Conservation (phyloP, 768 basidiomycete species). For the Termitomyces sp. region DNA sequence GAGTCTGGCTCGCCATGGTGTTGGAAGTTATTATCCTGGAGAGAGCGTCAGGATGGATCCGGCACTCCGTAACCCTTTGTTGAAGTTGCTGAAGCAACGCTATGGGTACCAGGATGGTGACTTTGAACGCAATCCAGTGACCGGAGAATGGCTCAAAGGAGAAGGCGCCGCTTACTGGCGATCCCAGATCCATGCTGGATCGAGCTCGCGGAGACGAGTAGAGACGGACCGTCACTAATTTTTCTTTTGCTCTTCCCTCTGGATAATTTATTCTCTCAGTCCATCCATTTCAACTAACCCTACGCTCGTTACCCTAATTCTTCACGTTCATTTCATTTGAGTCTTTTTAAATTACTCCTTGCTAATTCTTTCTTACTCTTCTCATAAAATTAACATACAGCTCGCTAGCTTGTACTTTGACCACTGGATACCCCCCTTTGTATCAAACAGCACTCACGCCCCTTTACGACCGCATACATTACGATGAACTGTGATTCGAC, state of each 20-base stretch:
- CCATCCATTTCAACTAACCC: conserved; percentile 1
- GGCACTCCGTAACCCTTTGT: conserved; percentile 75
- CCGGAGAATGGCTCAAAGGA: conserved; percentile 65
- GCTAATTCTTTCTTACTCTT: neutral
- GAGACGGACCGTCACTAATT: conserved; percentile 24
- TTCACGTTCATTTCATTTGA: conserved; percentile 5
- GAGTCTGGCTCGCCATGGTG: conserved; percentile 71
- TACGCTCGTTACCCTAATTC: conserved; percentile 18
- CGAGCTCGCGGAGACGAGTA: conserved; percentile 30
- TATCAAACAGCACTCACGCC: conserved; percentile 13
- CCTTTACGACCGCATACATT: conserved; percentile 1
- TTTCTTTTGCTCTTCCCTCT: neutral
- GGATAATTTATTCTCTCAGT: neutral
- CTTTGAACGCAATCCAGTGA: conserved; percentile 67
- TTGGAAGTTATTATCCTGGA: conserved; percentile 81
- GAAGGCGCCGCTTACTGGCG: conserved; percentile 68
- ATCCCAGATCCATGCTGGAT: conserved; percentile 39
- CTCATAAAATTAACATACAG: conserved; percentile 1
- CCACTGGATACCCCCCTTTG: neutral
- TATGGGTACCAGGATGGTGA: conserved; percentile 84
- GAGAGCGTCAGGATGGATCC: conserved; percentile 89
- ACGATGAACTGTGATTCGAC: conserved; percentile 8
- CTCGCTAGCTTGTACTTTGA: neutral
- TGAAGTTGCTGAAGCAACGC: conserved; percentile 65
- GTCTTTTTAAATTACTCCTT: neutral